These are phyloP conservation scores for Prillingera fragicola DNA, from an alignment of 1,284 basidiomycete genomes.

Conservation along the genomic window DNA sequence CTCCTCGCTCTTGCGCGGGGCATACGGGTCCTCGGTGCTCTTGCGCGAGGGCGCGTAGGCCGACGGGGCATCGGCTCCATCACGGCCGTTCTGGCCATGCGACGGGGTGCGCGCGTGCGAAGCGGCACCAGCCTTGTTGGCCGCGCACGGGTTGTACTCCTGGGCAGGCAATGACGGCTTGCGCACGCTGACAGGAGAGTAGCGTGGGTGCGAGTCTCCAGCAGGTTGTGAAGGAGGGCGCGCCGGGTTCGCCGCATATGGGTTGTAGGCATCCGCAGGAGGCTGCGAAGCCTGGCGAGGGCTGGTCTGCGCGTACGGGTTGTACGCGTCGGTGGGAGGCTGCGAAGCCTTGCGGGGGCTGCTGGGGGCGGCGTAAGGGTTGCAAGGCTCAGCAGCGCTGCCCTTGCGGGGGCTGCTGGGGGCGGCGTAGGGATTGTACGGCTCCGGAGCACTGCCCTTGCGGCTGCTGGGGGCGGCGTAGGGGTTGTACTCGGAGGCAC, in stretches of 20 bases:
- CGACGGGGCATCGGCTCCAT: neutral
- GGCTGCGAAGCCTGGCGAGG: slow-evolving; percentile 1
- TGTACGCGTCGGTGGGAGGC: slow-evolving; percentile 1
- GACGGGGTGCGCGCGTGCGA: neutral
- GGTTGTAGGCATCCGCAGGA: neutral
- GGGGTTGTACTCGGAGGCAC: slow-evolving; percentile 3
- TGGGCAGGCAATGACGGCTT: too few relatives aligned
- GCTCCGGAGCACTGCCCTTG: neutral
- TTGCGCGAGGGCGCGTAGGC: neutral
- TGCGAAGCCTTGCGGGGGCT: neutral
- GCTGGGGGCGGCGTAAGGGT: slow-evolving; percentile 5
- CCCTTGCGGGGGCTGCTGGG: neutral
- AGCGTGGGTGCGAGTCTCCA: too few relatives aligned
- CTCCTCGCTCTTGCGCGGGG: neutral
- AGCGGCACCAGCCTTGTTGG: neutral
- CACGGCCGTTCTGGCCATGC: neutral
- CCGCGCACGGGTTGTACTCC: neutral
- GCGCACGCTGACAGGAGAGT: too few relatives aligned
- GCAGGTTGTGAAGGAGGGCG: neutral
- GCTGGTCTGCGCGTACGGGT: slow-evolving; percentile 2
- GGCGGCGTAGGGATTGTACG: slow-evolving; percentile 11
- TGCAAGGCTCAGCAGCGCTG: neutral
- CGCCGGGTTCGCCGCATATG: neutral
- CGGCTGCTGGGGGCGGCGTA: slow-evolving; percentile 3
- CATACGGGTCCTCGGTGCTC: neutral